Evolutionary conservation across 1,139 yeast genomes (phyloP).

Genomic region (Zygosaccharomyces sapae): DNA sequence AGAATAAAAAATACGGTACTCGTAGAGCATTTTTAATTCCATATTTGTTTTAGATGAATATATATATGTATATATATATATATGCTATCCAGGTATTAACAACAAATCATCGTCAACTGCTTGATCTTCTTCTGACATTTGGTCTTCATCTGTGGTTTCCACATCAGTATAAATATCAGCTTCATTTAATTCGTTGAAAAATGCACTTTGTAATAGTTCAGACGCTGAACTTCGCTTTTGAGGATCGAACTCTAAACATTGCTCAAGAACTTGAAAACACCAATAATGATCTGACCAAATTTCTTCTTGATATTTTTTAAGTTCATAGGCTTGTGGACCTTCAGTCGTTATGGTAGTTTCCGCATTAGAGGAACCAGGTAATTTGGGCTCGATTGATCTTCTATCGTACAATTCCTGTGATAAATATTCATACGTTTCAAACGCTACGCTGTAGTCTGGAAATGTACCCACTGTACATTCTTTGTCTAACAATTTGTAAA

Average conservation of each 20-base stretch:
- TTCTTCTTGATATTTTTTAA: constrained; percentile 33
- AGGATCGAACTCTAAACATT: constrained; percentile 36
- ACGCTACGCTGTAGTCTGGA: constrained; percentile 40
- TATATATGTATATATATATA: constrained; percentile 5
- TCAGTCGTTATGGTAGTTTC: constrained; percentile 15
- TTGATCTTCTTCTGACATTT: constrained; percentile 18
- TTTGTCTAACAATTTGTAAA: constrained; percentile 30
- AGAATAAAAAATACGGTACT: constrained; percentile 48
- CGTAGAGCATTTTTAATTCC: constrained; percentile 40
- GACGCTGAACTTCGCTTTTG: constrained; percentile 35
- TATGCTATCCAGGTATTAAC: constrained; percentile 20
- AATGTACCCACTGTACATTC: constrained; percentile 38
- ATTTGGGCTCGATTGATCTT: constrained; percentile 26
- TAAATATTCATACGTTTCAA: constrained; percentile 37
- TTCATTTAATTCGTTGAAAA: constrained; percentile 32
- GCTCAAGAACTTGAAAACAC: constrained; percentile 36
- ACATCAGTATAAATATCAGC: constrained; percentile 17
- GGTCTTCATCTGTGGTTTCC: constrained; percentile 25
- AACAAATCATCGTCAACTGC: constrained; percentile 24
- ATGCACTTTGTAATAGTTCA: constrained; percentile 34
- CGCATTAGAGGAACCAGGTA: constrained; percentile 10
- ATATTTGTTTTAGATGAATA: constrained; percentile 31
- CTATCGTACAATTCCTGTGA: constrained; percentile 26
- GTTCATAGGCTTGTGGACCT: constrained; percentile 19
- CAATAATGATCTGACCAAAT: constrained; percentile 38